Base-by-base conservation (phyloP, 2,329 filamentous ascomycete genomes). In the Diplocarpon mali region DNA sequence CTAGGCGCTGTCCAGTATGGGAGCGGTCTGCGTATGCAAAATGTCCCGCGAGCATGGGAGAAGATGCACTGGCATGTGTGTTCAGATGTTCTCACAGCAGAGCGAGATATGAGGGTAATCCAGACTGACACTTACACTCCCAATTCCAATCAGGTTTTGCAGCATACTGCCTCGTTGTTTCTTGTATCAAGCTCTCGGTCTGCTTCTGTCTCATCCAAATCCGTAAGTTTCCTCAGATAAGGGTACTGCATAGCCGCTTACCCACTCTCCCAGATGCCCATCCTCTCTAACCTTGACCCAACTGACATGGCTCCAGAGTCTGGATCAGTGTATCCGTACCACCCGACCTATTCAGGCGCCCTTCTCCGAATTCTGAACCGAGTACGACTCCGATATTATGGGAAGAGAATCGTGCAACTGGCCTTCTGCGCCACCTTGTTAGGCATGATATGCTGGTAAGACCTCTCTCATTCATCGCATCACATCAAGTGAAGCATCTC, bases 121-220 rank as follows among this genome's bases (percentile, higher is more conserved):
- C n/a, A 11, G 34, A 4, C 15, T 11, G n/a, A 3, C 4, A 35
- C 34, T 35, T 3, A 35, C 34, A 15, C 8, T 5, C 13, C 34
- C 20, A 54, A 49, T 54, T 39, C 40, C n/a, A 36, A 42, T 38
- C 53, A 51, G 58, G 58, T 8, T 60, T 53, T 50, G 42, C 47
- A 38, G 57, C 53, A 32, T 61, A 59, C 36, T 59, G 56, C 30
- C 51, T 57, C 24, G 49, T 58, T 29, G 53, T 52, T 5, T 50
- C 51, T n/a, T 53, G 52, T 38, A 57, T 61, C 28, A 61, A 61
- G 40, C 45, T 60, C 20, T 60, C 57, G 8, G 55, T 59, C 6
- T 59, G 56, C 45, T 58, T 46, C 41, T 57, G 51, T 46, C 57
- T 60, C 29, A 49, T 61, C 32, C 54, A 59, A 35, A 58, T 61